Percentiles rank a stretch among this genome's conserved stretches.
phyloP scores from a whole-genome alignment of 768 basidiomycete species.

The Collybia mongolica region DNA sequence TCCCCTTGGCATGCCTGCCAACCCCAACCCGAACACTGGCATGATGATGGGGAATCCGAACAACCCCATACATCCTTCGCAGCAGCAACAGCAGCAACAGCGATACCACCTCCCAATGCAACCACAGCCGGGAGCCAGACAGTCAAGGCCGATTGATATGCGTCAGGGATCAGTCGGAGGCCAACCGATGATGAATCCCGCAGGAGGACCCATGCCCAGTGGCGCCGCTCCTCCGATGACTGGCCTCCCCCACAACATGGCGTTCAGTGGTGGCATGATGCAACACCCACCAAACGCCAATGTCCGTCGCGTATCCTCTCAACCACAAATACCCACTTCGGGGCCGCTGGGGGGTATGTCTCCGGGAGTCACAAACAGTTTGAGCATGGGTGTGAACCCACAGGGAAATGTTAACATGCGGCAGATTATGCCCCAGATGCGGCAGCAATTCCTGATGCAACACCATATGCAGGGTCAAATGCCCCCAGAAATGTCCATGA shows the following conservation, averaged over 20 bases:
- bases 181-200: conserved; percentile 13
- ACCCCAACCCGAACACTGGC: conserved; percentile 28
- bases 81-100: conserved; percentile 30
- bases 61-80: conserved; percentile 15
- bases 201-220: conserved; percentile 7
- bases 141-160: conserved; percentile 32
- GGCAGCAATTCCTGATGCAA: conserved; percentile 33
- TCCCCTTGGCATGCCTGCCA: conserved; percentile 31
- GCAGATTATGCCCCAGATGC: conserved; percentile 32
- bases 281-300: conserved; percentile 33
- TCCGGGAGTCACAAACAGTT: conserved; percentile 24
- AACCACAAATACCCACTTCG: conserved; percentile 43
- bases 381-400: conserved; percentile 44
- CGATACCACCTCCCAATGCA: conserved; percentile 28
- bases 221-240: conserved; percentile 28
- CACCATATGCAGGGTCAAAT: conserved; percentile 19
- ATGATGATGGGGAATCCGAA: conserved; percentile 39
- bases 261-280: conserved; percentile 40
- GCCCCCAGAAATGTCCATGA: conserved; percentile 38
- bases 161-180: conserved; percentile 30
- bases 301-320: conserved; percentile 55
- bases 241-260: conserved; percentile 33
- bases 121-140: conserved; percentile 29
- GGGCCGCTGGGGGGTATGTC: conserved; percentile 33
- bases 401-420: conserved; percentile 35